Evolutionary conservation across 306 rosid genomes (phyloP).

Genomic region (Rosa persica): DNA sequence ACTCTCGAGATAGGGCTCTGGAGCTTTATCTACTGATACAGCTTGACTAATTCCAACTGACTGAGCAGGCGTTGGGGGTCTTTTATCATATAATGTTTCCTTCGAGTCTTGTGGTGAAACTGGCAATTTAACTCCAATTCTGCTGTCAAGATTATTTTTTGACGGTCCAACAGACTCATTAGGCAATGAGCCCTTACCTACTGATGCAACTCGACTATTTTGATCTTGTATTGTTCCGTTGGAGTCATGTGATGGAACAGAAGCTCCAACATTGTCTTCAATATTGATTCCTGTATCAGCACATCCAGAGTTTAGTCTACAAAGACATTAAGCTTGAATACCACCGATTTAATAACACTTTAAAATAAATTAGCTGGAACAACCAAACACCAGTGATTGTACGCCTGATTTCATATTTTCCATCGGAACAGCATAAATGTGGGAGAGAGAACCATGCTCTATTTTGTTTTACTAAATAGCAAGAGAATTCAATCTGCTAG

Average conservation of each 20-base stretch:
- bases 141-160: background rate
- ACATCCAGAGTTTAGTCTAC: conserved; percentile 17
- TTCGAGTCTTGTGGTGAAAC: conserved; percentile 12
- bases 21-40: conserved; percentile 16
- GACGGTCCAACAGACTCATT: conserved; percentile 16
- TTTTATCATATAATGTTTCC: conserved; percentile 12
- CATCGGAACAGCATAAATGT: background rate
- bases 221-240: background rate
- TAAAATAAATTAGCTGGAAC: background rate
- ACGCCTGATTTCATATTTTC: background rate
- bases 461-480: background rate
- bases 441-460: background rate
- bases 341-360: background rate
- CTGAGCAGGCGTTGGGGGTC: background rate
- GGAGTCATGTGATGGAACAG: conserved; percentile 9
- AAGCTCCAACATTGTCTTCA: background rate
- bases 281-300: conserved; percentile 22
- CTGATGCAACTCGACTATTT: conserved; percentile 13
- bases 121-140: background rate
- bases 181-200: conserved; percentile 8
- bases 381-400: background rate
- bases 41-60: conserved; percentile 6
- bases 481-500: background rate
- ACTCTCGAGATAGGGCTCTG: background rate
- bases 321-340: background rate